These are phyloP conservation scores for Cymbopogon flexuosus DNA, from an alignment of 202 grass and related monocot species.

Conservation along the genomic window DNA sequence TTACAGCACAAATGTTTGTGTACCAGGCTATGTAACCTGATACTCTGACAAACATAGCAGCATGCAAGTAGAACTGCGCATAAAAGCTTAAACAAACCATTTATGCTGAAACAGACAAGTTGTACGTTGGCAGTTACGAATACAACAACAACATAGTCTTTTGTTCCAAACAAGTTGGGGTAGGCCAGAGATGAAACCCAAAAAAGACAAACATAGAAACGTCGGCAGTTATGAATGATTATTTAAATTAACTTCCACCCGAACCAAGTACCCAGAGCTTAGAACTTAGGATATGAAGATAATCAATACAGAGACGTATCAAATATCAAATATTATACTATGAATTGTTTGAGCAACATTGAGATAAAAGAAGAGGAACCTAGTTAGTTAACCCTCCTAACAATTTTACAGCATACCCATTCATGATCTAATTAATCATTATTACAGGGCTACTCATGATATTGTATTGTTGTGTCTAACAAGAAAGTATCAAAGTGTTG, in stretches of 20 bases:
- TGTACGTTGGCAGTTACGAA: not conserved
- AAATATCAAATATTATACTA: not conserved
- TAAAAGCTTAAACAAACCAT: not conserved
- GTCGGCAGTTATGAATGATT: not conserved
- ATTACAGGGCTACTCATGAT: not conserved
- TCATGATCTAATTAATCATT: not conserved
- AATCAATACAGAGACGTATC: conserved; percentile 13
- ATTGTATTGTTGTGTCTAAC: not conserved
- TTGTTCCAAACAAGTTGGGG: no score
- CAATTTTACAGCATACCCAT: not conserved
- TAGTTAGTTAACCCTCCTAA: not conserved
- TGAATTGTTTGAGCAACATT: not conserved
- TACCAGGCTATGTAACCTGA: not conserved
- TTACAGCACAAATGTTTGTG: not conserved
- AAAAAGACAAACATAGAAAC: no score
- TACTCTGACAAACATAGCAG: not conserved
- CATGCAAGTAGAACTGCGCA: not conserved
- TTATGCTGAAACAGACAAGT: not conserved
- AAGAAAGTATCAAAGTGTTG: not conserved
- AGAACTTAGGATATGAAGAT: not conserved
- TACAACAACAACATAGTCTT: no score
- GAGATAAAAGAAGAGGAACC: not conserved
- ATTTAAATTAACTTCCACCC: no score
- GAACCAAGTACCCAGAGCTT: no score
- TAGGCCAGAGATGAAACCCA: no score